A percentile compares a stretch with the other conserved stretches of the same genome.
Evolutionary conservation across 1,284 basidiomycete genomes (phyloP).

Genomic region (Leccinum proximum): DNA sequence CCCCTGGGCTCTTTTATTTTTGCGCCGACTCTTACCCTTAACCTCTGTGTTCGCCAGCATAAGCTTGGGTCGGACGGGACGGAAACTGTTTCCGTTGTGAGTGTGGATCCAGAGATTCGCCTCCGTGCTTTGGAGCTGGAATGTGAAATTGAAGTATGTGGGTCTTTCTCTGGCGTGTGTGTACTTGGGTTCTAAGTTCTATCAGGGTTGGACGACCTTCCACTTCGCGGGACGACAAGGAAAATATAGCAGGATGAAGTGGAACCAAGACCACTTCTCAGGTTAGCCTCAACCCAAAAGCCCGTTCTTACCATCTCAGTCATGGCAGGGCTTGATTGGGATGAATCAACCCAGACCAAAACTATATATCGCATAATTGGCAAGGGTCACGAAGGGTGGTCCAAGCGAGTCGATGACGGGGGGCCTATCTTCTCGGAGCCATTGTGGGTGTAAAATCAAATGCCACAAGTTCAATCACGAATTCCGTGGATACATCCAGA

Average conservation of each 20-base stretch:
- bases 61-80: constrained; percentile 81
- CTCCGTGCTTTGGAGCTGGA: constrained; percentile 54
- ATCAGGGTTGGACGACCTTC: constrained; percentile 71
- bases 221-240: constrained; percentile 77
- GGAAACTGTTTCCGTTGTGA: constrained; percentile 76
- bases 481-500: constrained; percentile 38
- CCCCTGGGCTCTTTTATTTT: constrained; percentile 2
- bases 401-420: constrained; percentile 66
- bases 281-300: constrained; percentile 39
- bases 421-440: constrained; percentile 62
- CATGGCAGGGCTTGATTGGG: constrained; percentile 78
- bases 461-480: neutral
- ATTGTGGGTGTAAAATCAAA: constrained; percentile 44
- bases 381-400: constrained; percentile 65
- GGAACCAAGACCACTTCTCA: constrained; percentile 72
- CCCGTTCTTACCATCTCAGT: constrained; percentile 5
- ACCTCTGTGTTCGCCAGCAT: constrained; percentile 44
- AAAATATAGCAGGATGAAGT: constrained; percentile 72
- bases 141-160: constrained; percentile 65
- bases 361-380: constrained; percentile 62
- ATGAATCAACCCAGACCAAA: constrained; percentile 62
- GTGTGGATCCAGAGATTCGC: constrained; percentile 68
- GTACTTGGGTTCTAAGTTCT: constrained; percentile 5
- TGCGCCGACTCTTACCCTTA: constrained; percentile 12
- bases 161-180: constrained; percentile 1